Evolutionary conservation across 768 basidiomycete genomes (phyloP), one percentile per base, ranked within the genome.

Genomic region (Mycena rebaudengoi): DNA sequence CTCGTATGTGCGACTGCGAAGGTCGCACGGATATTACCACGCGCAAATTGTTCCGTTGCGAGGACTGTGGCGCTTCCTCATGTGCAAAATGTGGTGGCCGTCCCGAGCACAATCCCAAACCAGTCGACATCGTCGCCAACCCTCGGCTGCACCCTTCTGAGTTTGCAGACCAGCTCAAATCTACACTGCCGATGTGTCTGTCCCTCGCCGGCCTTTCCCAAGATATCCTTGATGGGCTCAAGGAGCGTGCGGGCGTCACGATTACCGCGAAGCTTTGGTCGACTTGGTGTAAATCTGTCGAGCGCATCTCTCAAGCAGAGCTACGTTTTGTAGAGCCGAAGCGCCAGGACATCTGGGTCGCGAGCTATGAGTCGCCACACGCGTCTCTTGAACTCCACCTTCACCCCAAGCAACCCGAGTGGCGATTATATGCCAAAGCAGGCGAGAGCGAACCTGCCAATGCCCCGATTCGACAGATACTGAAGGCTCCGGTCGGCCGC

Each of bases 31-130:
- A 86, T 64, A 88, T 95, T 70, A 91, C 94, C 1, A 83, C 82
- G 11, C 82, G 88, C 32, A 81, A 83, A 32, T 78, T 96, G 37
- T 84, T 86, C 35, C 85, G 83, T 12, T 98, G 96, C 75, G 64
- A 71, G 14, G 92, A 94, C 62, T 98, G 96, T 71, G 86, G 85
- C 7, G 86, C 87, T 10, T 86, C 93, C 14, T 89, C 91, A 32
- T 98, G 96, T 79, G 83, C 85, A 66, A 90, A 90, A 73, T 97
- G 95, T 72, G 93, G 92, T 40, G 95, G 95, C 26, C 89, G 94
- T 67, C 96, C 96, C 0, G 92, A 96, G 69, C 96, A 98, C 75
- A 91, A 89, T 67, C 88, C 87, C 65, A 72, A 75, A 20, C 75
- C 80, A 0, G 85, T 93, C 53, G 86, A 91, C 65, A 68, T 85